Base-by-base conservation (phyloP, 202 grass and related monocot species). In the Bolboschoenoplectus hybrid region DNA sequence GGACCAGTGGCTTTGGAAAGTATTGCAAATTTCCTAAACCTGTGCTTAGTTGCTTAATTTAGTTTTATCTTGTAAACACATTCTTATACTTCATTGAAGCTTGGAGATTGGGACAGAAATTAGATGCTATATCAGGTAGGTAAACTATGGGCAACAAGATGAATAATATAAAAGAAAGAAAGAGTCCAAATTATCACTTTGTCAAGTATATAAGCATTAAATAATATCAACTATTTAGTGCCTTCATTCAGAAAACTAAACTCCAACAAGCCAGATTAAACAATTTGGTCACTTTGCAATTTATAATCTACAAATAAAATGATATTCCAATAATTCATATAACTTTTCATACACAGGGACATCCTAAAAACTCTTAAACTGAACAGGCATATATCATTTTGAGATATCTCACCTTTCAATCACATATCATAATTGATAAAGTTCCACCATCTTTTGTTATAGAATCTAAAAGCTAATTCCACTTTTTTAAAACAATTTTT, bases 161-260 rank as follows among this genome's bases (percentile, higher is more conserved):
- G 34, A 79, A 64, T 41, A 72, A 72, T 84, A 56, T 72, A 72
- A 69, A 53, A 52, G n/a, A 65, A 41, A 49, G 82, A 72, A 43
- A 69, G 46, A 40, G 46, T 41, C 55, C 14, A 80, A 80, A 80
- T 44, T 8, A 61, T 80, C 76, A 61, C 1, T 43, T 80, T 80
- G 43, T 19, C 58, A 80, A 80, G 11, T 60, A 26, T 61, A 52
- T 26, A 6, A 52, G 9, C 47, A 75, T 34, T 52, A 80, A 61
- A 80, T 9, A 80, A 60, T 39, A 40, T 10, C 75, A 79, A 79
- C 52, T 9, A 1, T 5, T 41, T 44, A 9, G 13, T 80, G 46
- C 3, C 53, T 43, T 61, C 44, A 67, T 84, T 71, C 17, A 44
- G 44, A 67, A 55, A 56, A 69, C 1, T 32, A 70, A 63, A 6